phyloP scores from a whole-genome alignment of 1,284 basidiomycete species.

The Flammula alnicola region DNA sequence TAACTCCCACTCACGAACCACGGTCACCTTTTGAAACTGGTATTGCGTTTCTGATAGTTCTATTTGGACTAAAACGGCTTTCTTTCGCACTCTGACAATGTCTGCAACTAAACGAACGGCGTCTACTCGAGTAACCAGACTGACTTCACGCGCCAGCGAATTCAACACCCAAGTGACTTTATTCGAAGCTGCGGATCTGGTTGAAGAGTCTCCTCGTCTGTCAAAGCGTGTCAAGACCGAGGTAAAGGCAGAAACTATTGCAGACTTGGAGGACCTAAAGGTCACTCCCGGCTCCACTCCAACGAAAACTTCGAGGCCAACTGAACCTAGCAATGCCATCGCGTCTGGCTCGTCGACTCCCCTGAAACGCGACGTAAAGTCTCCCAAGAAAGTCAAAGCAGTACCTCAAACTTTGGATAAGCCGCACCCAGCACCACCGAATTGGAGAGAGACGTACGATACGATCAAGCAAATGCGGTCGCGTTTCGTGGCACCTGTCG shows the following conservation, averaged over 20 bases:
- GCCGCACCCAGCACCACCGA: conserved; percentile 75
- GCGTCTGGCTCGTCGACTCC: conserved; percentile 6
- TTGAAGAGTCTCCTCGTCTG: conserved; percentile 26
- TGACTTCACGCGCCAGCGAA: conserved; percentile 43
- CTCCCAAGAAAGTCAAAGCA: conserved; percentile 38
- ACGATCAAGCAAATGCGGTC: conserved; percentile 81
- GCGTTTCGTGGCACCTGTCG: conserved; percentile 80
- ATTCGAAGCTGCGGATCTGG: conserved; percentile 33
- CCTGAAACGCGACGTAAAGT: conserved; percentile 22
- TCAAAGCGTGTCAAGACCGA: conserved; percentile 41
- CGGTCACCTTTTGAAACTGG: neutral
- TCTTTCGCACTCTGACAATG: neutral
- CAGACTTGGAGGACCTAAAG: conserved; percentile 27
- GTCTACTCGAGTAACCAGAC: conserved; percentile 6
- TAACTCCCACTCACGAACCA: neutral
- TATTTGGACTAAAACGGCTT: neutral
- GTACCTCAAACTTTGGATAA: conserved; percentile 61
- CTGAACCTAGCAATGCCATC: neutral
- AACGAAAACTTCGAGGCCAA: conserved; percentile 1
- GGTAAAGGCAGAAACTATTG: conserved; percentile 16
- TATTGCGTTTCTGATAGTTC: neutral
- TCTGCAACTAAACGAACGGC: conserved; percentile 13
- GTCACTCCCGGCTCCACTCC: conserved; percentile 6
- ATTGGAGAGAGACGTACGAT: conserved; percentile 79
- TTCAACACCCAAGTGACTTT: conserved; percentile 51